Conservation (phyloP, 2,329 filamentous ascomycete species). For the Nemania diffusa region DNA sequence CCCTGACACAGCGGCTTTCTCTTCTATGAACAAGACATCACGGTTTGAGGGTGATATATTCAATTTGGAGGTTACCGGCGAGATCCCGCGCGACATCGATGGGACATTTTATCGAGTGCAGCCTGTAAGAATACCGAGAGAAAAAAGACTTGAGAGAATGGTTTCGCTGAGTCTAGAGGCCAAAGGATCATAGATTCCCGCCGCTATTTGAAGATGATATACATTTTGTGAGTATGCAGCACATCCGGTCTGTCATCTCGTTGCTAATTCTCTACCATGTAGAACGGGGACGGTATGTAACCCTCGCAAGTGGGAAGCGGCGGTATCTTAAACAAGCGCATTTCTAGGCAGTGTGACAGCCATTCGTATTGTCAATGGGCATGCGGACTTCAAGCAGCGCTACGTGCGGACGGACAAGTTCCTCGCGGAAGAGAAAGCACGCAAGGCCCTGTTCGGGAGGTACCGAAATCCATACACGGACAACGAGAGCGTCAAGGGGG, state of each 20-base stretch:
- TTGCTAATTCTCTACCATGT: slow-evolving; percentile 16
- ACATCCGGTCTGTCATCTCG: background rate
- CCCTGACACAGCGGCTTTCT: slow-evolving; percentile 49
- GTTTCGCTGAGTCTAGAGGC: slow-evolving; percentile 1
- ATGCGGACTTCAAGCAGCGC: slow-evolving; percentile 56
- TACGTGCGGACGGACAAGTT: slow-evolving; percentile 57
- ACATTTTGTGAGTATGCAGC: slow-evolving; percentile 43
- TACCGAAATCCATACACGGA: slow-evolving; percentile 69
- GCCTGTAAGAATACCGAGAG: slow-evolving; percentile 48
- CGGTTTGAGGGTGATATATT: slow-evolving; percentile 55
- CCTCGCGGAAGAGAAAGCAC: slow-evolving; percentile 45
- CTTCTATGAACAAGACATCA: slow-evolving; percentile 53
- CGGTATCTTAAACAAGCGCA: slow-evolving; percentile 39
- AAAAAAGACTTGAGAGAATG: background rate
- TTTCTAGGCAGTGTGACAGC: slow-evolving; percentile 54
- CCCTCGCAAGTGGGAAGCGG: background rate
- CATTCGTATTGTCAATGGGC: slow-evolving; percentile 53
- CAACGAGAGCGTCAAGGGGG: slow-evolving; percentile 63
- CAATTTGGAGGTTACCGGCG: slow-evolving; percentile 55
- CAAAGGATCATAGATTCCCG: slow-evolving; percentile 61
- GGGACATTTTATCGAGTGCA: slow-evolving; percentile 63
- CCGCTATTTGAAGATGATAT: slow-evolving; percentile 64
- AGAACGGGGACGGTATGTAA: slow-evolving; percentile 46
- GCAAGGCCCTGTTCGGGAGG: slow-evolving; percentile 59
- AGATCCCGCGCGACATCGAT: slow-evolving; percentile 57